A percentile compares a stretch with the other conserved stretches of the same genome.
phyloP scores from a whole-genome alignment of 2,329 filamentous ascomycete genomes.

The Ascocoryne sarcoides region DNA sequence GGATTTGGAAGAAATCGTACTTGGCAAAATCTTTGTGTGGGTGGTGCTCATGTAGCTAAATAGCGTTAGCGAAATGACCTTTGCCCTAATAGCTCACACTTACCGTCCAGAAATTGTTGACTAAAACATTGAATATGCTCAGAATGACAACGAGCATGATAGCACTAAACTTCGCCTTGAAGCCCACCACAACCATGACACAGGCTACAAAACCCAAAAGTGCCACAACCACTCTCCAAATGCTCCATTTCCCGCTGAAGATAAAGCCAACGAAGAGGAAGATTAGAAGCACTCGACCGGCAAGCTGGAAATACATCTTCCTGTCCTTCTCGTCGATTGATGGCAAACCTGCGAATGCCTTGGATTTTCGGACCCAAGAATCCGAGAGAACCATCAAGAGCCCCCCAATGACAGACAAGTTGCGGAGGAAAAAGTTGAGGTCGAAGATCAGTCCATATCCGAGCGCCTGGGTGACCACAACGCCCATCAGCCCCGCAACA shows the following conservation, averaged over 20 bases:
- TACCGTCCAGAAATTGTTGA: conserved; percentile 99
- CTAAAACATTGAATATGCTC: conserved; percentile 91
- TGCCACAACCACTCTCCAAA: conserved; percentile 81
- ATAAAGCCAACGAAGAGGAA: conserved; percentile 97
- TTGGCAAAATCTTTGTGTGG: conserved; percentile 99
- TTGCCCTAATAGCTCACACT: no score
- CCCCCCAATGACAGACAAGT: conserved; percentile 93
- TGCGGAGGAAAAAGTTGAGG: conserved; percentile 99
- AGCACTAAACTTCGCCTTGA: conserved; percentile 99
- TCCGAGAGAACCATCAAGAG: conserved; percentile 97
- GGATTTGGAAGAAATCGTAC: conserved; percentile 99
- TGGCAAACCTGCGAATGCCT: conserved; percentile 89
- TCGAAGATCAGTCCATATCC: conserved; percentile 98
- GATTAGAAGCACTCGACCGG: conserved; percentile 88
- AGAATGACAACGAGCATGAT: conserved; percentile 91
- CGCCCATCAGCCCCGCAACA: conserved; percentile 78
- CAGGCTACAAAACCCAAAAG: conserved; percentile 81
- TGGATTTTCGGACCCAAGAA: conserved; percentile 95
- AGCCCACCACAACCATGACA: conserved; percentile 97
- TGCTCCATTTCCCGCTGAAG: conserved; percentile 85
- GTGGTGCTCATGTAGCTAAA: conserved; percentile 88
- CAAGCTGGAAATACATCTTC: conserved; percentile 99
- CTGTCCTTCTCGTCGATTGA: conserved; percentile 97
- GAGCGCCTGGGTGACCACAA: conserved; percentile 87
- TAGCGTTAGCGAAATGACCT: conserved; percentile 6